These are phyloP conservation scores for Capsicum rhomboideum DNA, from an alignment of 257 asterid species.

Conservation along the genomic window DNA sequence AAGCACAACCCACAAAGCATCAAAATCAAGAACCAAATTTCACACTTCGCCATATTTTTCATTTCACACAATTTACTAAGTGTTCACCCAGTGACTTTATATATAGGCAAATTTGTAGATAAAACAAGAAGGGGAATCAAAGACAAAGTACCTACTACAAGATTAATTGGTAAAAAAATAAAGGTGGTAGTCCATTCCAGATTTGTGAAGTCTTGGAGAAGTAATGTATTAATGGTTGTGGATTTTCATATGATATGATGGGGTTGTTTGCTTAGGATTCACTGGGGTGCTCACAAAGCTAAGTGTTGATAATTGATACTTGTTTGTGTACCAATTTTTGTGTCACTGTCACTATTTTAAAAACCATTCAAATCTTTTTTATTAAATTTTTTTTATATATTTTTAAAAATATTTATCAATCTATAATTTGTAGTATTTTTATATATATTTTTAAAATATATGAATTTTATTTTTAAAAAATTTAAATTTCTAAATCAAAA, in stretches of 20 bases:
- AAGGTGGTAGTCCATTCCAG: not conserved
- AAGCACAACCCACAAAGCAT: slow-evolving; percentile 20
- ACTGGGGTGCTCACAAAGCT: not conserved
- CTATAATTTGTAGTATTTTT: no score
- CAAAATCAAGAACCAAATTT: slow-evolving; percentile 20
- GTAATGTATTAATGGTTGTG: not conserved
- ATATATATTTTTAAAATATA: no score
- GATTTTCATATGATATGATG: not conserved
- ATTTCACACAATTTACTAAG: not conserved
- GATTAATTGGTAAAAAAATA: not conserved
- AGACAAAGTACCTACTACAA: not conserved
- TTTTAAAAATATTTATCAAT: no score
- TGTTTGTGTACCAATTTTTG: no score
- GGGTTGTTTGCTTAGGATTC: not conserved
- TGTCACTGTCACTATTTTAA: no score
- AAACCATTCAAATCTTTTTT: no score
- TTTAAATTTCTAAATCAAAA: no score
- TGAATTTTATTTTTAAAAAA: no score
- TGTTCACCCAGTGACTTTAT: not conserved
- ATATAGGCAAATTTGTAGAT: not conserved
- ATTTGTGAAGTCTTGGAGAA: not conserved
- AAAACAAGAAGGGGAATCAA: not conserved
- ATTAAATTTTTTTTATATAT: no score
- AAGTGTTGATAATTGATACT: not conserved
- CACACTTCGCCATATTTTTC: slow-evolving; percentile 25